Evolutionary conservation across 2,329 filamentous ascomycete species (phyloP).

Genomic region (Colletotrichum sp.): DNA sequence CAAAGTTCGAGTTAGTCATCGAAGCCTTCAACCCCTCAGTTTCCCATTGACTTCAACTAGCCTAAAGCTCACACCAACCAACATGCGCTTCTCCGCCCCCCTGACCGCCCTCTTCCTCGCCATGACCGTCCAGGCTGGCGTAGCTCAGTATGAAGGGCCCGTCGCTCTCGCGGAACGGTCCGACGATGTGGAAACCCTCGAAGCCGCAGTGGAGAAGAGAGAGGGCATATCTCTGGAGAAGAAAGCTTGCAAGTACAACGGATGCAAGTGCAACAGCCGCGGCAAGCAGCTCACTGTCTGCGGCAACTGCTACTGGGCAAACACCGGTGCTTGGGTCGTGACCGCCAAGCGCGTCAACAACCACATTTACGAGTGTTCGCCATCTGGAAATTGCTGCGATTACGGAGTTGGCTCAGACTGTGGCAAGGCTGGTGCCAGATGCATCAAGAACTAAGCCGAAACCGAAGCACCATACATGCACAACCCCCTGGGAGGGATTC

Average conservation of each 20-base stretch:
- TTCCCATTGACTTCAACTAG: background rate
- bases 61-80: background rate
- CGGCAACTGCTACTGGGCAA: conserved; percentile 27
- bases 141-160: background rate
- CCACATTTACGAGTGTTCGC: conserved; percentile 29
- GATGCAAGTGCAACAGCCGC: conserved; percentile 28
- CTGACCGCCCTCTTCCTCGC: conserved; percentile 3
- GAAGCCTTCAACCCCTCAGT: background rate
- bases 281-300: conserved; percentile 27
- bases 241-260: conserved; percentile 25
- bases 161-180: background rate
- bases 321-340: conserved; percentile 19
- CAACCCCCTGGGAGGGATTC: background rate
- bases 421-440: conserved; percentile 6
- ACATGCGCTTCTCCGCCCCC: conserved; percentile 15
- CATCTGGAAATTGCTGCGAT: conserved; percentile 25
- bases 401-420: conserved; percentile 27
- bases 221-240: conserved; percentile 6
- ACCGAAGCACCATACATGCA: background rate
- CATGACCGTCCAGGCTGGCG: background rate
- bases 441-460: background rate
- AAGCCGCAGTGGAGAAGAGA: background rate
- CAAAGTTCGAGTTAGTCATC: background rate
- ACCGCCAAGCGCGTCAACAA: conserved; percentile 24
- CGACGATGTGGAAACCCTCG: background rate